Conservation (phyloP, 2,329 filamentous ascomycete genomes). For the Penicillium frequentans region DNA sequence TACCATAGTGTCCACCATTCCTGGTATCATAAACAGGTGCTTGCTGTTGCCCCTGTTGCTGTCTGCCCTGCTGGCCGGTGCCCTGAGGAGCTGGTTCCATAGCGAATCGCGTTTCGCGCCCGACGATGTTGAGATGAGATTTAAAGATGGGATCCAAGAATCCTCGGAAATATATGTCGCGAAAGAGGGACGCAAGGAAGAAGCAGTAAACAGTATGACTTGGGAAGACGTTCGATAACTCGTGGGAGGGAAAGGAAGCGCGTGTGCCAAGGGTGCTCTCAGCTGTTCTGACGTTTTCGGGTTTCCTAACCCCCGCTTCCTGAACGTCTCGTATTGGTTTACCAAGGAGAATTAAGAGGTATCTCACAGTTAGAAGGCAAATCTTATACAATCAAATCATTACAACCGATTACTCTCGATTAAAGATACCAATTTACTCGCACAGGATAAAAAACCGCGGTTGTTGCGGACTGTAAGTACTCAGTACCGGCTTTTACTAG, state of each 20-base stretch:
- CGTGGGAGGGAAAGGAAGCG: neutral
- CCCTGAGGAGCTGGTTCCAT: constrained; percentile 60
- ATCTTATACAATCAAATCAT: too few relatives aligned
- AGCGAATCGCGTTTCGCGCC: constrained; percentile 9
- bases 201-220: neutral
- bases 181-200: neutral
- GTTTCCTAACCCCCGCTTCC: constrained; percentile 7
- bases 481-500: neutral
- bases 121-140: neutral
- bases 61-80: constrained; percentile 59
- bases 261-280: constrained; percentile 19
- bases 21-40: constrained; percentile 70
- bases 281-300: constrained; percentile 24
- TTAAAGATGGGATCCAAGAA: neutral
- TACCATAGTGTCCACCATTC: constrained; percentile 77
- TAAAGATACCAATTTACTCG: too few relatives aligned
- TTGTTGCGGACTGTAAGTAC: neutral
- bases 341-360: neutral
- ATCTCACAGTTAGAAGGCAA: neutral
- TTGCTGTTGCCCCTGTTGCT: constrained; percentile 49
- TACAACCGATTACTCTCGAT: too few relatives aligned
- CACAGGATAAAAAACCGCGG: too few relatives aligned
- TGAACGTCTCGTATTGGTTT: neutral
- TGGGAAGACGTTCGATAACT: neutral
- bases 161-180: neutral